Conservation (phyloP, 306 rosid species). For the Cucurbita argyrosperma region DNA sequence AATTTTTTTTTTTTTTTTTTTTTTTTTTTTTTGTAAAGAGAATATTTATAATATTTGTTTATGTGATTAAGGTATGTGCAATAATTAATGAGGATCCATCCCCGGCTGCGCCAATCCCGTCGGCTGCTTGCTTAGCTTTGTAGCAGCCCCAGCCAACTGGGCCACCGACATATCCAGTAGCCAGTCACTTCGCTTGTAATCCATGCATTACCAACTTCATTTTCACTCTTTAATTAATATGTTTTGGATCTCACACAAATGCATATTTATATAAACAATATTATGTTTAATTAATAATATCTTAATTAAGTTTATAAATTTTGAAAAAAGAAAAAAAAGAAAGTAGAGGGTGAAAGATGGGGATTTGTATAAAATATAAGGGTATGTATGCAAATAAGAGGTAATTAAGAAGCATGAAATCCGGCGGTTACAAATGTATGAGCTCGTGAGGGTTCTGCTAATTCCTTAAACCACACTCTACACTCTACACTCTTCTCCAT, state of each 20-base stretch:
- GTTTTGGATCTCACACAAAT: neutral
- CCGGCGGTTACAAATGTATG: neutral
- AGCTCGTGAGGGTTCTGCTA: neutral
- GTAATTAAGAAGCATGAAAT: neutral
- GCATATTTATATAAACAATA: no score
- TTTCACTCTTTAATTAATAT: neutral
- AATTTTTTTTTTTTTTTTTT: no score
- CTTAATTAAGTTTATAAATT: no score
- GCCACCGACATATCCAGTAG: neutral
- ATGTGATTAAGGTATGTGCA: neutral
- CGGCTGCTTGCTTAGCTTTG: neutral
- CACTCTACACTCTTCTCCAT: neutral
- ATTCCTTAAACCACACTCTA: neutral
- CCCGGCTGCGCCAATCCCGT: slow-evolving; percentile 47
- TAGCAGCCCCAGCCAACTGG: neutral
- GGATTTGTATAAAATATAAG: neutral
- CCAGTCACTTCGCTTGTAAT: neutral
- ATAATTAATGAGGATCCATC: slow-evolving; percentile 48
- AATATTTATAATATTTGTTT: neutral
- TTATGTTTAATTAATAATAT: no score
- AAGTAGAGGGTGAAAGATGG: neutral
- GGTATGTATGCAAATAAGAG: neutral
- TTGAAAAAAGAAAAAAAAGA: neutral
- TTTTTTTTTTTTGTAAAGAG: no score
- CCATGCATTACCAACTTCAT: neutral